These are phyloP conservation scores for Saturnispora hagleri DNA, from an alignment of 805 yeast genomes.

Conservation along the genomic window DNA sequence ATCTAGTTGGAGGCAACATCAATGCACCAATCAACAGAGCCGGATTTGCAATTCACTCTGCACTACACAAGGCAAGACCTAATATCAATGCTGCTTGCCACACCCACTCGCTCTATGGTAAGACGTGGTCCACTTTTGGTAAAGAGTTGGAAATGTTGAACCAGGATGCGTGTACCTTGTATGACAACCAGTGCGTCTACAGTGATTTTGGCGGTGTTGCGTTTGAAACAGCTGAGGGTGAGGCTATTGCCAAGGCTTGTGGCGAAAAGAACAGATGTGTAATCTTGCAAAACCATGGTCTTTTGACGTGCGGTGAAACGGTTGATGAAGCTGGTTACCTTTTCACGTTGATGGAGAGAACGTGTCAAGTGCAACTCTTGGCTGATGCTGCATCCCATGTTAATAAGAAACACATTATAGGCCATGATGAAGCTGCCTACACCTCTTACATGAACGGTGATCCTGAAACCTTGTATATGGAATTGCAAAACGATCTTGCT, in stretches of 20 bases:
- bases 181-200: slow-evolving; percentile 59
- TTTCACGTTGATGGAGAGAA: slow-evolving; percentile 52
- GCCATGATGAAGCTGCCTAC: slow-evolving; percentile 58
- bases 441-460: slow-evolving; percentile 53
- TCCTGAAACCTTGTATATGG: slow-evolving; percentile 60
- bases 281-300: slow-evolving; percentile 65
- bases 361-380: slow-evolving; percentile 56
- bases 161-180: slow-evolving; percentile 67
- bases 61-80: slow-evolving; percentile 57
- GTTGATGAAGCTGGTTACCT: slow-evolving; percentile 69
- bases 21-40: slow-evolving; percentile 47
- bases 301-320: slow-evolving; percentile 59
- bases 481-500: slow-evolving; percentile 64
- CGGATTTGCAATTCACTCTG: slow-evolving; percentile 64
- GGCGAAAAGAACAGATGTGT: slow-evolving; percentile 46
- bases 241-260: slow-evolving; percentile 48
- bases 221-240: slow-evolving; percentile 54
- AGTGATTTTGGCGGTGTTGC: slow-evolving; percentile 73
- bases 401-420: slow-evolving; percentile 33
- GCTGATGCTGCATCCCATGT: slow-evolving; percentile 45
- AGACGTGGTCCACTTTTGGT: slow-evolving; percentile 58
- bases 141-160: slow-evolving; percentile 66
- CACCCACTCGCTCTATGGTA: slow-evolving; percentile 57
- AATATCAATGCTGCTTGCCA: slow-evolving; percentile 68
- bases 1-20: slow-evolving; percentile 49